Conservation (phyloP, 129 eudicot species). For the Tagetes erecta region DNA sequence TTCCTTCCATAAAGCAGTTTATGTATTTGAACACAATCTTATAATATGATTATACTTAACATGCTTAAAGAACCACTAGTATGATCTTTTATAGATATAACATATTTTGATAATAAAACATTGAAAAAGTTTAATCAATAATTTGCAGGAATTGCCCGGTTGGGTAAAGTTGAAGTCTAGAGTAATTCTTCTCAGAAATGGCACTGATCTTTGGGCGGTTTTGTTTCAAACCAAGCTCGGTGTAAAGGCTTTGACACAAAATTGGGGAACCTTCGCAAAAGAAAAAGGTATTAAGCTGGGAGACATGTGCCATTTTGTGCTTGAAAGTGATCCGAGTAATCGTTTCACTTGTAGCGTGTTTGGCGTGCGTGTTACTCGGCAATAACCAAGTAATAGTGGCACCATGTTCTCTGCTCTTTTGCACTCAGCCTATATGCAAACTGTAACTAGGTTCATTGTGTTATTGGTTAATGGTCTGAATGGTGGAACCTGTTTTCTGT, state of each 20-base stretch:
- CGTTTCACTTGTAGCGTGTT: constrained; percentile 11
- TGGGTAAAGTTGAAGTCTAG: constrained; percentile 12
- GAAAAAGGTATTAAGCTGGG: constrained; percentile 35
- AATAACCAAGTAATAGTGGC: constrained; percentile 2
- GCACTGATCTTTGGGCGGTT: constrained; percentile 44
- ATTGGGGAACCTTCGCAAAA: constrained; percentile 40
- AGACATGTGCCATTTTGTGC: constrained; percentile 42
- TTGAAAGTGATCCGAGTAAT: constrained; percentile 14
- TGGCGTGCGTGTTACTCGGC: constrained; percentile 9
- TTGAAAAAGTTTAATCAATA: background rate
- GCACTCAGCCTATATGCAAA: background rate
- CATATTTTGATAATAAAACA: background rate
- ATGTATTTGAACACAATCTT: background rate
- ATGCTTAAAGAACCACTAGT: constrained; percentile 1
- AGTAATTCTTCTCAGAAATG: constrained; percentile 35
- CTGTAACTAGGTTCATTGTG: background rate
- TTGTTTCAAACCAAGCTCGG: constrained; percentile 33
- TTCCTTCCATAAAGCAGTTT: background rate
- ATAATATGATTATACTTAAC: background rate
- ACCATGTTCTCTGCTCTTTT: constrained; percentile 7
- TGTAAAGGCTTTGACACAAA: constrained; percentile 36
- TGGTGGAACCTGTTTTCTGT: constrained; percentile 10
- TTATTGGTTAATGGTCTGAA: constrained; percentile 1
- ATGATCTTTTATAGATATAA: background rate
- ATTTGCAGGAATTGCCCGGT: constrained; percentile 46